Evolutionary conservation across 371 early-diverging fungal species (phyloP), one percentile per base, ranked within the genome.

Genomic region (Zopfochytrium polystomum): DNA sequence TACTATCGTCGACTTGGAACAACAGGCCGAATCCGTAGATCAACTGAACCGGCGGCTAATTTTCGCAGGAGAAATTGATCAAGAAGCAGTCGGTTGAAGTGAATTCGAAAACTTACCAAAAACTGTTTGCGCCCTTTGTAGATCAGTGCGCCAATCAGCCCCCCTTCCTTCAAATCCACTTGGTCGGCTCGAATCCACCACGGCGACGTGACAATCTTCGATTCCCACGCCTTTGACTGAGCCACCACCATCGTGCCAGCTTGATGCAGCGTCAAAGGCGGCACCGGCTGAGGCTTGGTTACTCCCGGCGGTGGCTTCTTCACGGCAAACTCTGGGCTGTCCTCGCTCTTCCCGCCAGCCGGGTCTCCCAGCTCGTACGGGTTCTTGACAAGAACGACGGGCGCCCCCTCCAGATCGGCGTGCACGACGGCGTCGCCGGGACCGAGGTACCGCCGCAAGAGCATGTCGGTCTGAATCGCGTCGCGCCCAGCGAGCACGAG

Each of bases 191-290:
- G 75, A 0, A 99, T 99, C 95, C 97, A 99, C 79, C 90, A 99
- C 0, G 99, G 98, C 27, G 86, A 86, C 0, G 92, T 91, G 11
- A 99, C 87, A 53, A 98, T 90, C 67, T 96, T 96, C 42, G 91
- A 84, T 52, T 97, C 98, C 99, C 99, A 99, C 2, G 99, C 99
- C 42, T 87, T 87, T 32, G 95, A 94, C 66, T 91, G 88, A 60
- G 94, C 92, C 1, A 99, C 87, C 46, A 97, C 90, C 94, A 99
- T 92, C 47, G 90, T 85, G 1, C 95, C 96, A 6, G 99, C 99
- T 74, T 98, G 96, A 66, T 85, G 87, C 45, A 98, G 79, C 2
- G 96, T 96, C 30, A 85, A 85, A 0, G 92, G 95, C 31, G 95
- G 92, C 26, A 93, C 86, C 27, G 85, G 82, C 11, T 49, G 29